Base-by-base conservation (phyloP, 179 eudicot genomes). In the Spergularia azorica region DNA sequence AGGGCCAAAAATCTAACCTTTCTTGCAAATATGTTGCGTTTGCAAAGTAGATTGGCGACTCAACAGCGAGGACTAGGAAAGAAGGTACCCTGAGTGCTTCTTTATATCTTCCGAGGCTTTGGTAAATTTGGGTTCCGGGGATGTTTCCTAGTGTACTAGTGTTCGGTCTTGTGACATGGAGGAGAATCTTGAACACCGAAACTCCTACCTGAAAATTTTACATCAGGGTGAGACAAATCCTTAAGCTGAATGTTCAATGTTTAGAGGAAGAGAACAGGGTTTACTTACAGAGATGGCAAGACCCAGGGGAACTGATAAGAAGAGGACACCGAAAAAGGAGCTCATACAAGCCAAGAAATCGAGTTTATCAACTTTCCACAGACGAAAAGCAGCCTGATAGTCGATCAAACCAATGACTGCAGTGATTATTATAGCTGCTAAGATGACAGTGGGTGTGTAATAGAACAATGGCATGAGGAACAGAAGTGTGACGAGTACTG, bases 141-240 rank as follows among this genome's bases (percentile, higher is more conserved):
- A 94, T 88, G 77, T 94, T 90, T 43, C 98, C 98, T 18, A 95
- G 76, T 41, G 80, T 80, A 63, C 72, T 67, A 3, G 96, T 94
- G 81, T 94, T 94, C 67, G 99, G 99, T 83, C 99, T 88, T 14
- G 99, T 91, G 56, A 95, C 96, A 76, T 95, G 97, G 75, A 95
- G 84, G 32, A 95, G 85, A 64, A 95, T 89, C 90, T 95, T 95
- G 90, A 94, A 95, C 52, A 95, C 94, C 0, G 99, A 95, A 78
- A 95, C 87, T 73, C 96, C 98, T 9, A 95, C 94, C 98, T 95
- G 87, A 48, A 86, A 75, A 54, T 14, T 48, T 55, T 54, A 16
- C 14, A 55, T 57, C 18, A 17, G 50, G 8, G 15, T 43, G 11
- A 61, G 10, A 46, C 38, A 17, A 18, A 20, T 54, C 38, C 59